Evolutionary conservation across 371 early-diverging fungal species (phyloP), one percentile per base, ranked within the genome.

Genomic region (Mortierella sp.): DNA sequence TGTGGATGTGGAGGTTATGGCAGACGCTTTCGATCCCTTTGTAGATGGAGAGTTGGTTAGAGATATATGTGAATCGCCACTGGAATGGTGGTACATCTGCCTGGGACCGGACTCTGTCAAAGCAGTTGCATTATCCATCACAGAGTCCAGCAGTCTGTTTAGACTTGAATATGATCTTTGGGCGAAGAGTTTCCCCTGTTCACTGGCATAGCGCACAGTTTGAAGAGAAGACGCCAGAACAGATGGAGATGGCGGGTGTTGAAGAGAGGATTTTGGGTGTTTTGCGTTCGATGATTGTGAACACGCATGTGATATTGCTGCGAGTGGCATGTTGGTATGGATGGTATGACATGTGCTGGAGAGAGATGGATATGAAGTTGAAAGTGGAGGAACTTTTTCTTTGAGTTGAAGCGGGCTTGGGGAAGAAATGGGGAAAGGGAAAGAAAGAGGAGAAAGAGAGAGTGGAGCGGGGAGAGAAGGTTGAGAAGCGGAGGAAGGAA

Each of bases 181-280:
- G 6, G 73, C 67, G 55, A 66, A 6, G n/a, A 24, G 63, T 19
- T 33, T 52, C 13, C 67, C 62, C 16, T 60, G 47, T 36, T 63
- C 73, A 41, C 73, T 38, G 32, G 65, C 70, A 22, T 63, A 64
- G 1, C 70, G 45, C 24, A 64, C 65, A 13, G 65, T 64, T 16
- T 70, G 65, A 5, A 70, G 58, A 9, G 70, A 70, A 5, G 63
- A 64, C 28, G 70, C 41, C 16, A 67, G 47, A 22, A 63, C 63
- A 16, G 67, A 63, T 13, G 63, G 58, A 1, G 72, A 58, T 28
- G 55, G 19, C 5, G 65, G 24, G 19, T 41, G 40, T 47, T 53
- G 62, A 15, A 40, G 47, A 15, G 61, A 43, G 2, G 67, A 38
- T 55, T 57, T 45, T 22, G 53, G 21, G 67, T 40, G 16, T 22